Evolutionary conservation across 371 early-diverging fungal species (phyloP), one percentile per base, ranked within the genome.

Genomic region (Mucor saturninus): DNA sequence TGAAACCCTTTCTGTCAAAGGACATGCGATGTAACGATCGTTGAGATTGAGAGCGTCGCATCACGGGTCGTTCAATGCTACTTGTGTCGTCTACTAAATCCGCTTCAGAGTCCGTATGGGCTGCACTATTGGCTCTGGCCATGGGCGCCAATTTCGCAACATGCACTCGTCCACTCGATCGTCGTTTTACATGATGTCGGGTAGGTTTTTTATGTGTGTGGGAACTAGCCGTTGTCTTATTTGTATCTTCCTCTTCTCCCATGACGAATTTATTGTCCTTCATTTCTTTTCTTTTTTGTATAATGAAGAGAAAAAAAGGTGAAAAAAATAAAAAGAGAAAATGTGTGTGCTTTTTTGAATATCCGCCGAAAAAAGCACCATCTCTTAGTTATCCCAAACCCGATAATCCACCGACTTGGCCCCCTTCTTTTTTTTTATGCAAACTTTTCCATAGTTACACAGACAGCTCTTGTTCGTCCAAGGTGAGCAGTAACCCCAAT

Each of bases 81-180:
- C 21, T 21, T 1, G 21, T 15, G 8, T 52, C 67, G 13, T 51
- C 64, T n/a, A 14, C 42, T 15, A 21, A 56, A 30, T 73, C 73
- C 0, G 56, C 68, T 53, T 80, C 75, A 11, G 74, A 54, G 35
- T 75, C 78, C 11, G 72, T 72, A 15, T 74, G 70, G 5, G 71
- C 55, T 2, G 50, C 46, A 57, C 29, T 42, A 21, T 67, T 64
- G 14, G 68, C 71, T 68, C 72, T 71, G 26, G 75, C 72, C 73
- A 80, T 77, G 30, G 77, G 78, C 2, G 78, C 76, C n/a, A 80
- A 46, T 54, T 80, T 80, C 9, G 77, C 69, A 7, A 80, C 81
- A 69, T 80, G 81, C 9, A 80, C 81, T 52, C 78, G 66, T 5
- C 81, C 78, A 61, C 74, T 71, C 2, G 81, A 80, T 40, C 76